phyloP scores from a whole-genome alignment of 2,329 filamentous ascomycete species.

The Trichoderma cornu-damae region DNA sequence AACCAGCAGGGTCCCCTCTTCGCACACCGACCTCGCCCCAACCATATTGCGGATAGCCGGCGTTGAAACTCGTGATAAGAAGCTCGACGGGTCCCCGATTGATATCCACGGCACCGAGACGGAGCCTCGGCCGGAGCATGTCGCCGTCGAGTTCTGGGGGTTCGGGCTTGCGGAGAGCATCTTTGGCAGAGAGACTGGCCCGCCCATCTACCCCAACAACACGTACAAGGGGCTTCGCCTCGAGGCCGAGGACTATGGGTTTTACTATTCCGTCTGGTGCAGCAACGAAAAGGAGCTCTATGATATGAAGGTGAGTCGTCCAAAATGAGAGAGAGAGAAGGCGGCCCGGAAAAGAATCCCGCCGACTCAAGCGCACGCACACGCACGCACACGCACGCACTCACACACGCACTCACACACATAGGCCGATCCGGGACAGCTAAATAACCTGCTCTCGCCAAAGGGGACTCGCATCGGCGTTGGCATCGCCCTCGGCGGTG shows the following conservation, averaged over 20 bases:
- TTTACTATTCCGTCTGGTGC: constrained; percentile 67
- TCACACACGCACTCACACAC: no score
- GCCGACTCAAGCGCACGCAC: constrained; percentile 16
- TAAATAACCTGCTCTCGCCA: constrained; percentile 39
- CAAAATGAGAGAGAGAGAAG: background rate
- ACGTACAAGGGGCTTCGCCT: constrained; percentile 60
- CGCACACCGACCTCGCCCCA: constrained; percentile 60
- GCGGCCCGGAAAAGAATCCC: background rate
- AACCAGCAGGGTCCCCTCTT: constrained; percentile 44
- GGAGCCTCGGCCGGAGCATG: constrained; percentile 42
- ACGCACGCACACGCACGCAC: no score
- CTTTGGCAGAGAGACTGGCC: constrained; percentile 21
- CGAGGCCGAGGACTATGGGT: constrained; percentile 48
- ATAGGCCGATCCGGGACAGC: constrained; percentile 49
- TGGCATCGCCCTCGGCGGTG: constrained; percentile 27
- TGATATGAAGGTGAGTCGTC: constrained; percentile 43
- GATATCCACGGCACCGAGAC: constrained; percentile 32
- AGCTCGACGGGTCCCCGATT: constrained; percentile 53
- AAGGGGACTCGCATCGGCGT: constrained; percentile 23
- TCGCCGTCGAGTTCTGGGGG: constrained; percentile 56
- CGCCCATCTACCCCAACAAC: constrained; percentile 37
- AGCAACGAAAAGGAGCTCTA: constrained; percentile 63
- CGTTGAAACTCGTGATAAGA: constrained; percentile 35
- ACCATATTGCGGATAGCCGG: constrained; percentile 49
- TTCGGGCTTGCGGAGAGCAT: constrained; percentile 35